These are phyloP conservation scores for Triticum timopheevii DNA, from an alignment of 176 grass and related monocot species.

Conservation along the genomic window DNA sequence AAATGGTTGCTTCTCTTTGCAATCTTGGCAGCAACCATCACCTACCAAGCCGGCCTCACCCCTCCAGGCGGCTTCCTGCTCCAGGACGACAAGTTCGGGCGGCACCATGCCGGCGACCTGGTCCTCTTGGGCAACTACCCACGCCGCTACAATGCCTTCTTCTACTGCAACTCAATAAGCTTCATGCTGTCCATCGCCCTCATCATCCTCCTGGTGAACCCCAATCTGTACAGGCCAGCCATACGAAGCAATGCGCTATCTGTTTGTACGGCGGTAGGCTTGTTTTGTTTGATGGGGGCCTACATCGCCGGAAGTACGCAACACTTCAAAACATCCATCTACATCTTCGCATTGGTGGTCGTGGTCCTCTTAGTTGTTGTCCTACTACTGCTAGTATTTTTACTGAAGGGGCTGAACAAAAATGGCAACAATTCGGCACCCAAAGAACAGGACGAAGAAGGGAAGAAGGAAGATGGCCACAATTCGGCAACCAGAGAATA, in stretches of 20 bases:
- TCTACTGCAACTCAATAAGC: slow-evolving; percentile 27
- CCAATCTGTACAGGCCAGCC: too few relatives aligned
- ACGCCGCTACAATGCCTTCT: slow-evolving; percentile 14
- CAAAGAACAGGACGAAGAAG: too few relatives aligned
- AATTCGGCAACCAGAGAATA: too few relatives aligned
- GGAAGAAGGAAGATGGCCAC: too few relatives aligned
- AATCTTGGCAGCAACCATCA: slow-evolving; percentile 19
- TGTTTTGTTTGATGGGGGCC: too few relatives aligned
- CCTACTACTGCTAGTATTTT: background rate
- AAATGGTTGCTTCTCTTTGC: slow-evolving; percentile 11
- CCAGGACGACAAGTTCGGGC: background rate
- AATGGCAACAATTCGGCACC: too few relatives aligned
- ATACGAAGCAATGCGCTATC: too few relatives aligned
- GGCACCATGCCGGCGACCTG: background rate
- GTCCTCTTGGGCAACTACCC: background rate
- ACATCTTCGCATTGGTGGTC: background rate
- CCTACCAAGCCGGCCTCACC: slow-evolving; percentile 38
- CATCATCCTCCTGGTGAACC: too few relatives aligned
- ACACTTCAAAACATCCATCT: too few relatives aligned
- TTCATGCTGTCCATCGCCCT: too few relatives aligned
- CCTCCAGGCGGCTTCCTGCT: slow-evolving; percentile 21
- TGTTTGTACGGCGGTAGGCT: too few relatives aligned
- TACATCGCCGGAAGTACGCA: too few relatives aligned
- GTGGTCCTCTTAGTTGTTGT: background rate
- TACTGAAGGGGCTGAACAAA: background rate